Percentiles rank a stretch among this genome's conserved stretches.
Evolutionary conservation across 2,329 filamentous ascomycete genomes (phyloP).

Genomic region (Parasarocladium wereldwijsianum): DNA sequence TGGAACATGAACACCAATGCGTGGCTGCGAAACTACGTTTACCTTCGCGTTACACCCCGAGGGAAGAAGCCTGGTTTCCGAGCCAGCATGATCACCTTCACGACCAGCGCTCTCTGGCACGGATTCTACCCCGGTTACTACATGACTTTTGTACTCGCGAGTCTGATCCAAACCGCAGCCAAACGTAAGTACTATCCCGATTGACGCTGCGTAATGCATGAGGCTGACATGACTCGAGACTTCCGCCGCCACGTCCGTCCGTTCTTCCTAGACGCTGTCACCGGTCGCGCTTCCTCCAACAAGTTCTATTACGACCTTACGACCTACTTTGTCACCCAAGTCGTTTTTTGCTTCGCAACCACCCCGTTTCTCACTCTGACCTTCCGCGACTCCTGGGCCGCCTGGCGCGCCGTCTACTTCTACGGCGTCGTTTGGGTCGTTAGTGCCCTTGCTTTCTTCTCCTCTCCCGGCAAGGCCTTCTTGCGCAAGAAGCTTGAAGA

Average conservation of each 20-base stretch:
- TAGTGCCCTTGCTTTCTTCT: conserved; percentile 58
- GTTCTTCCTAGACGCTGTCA: conserved; percentile 75
- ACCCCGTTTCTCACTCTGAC: conserved; percentile 75
- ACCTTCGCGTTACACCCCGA: conserved; percentile 83
- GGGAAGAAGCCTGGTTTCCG: conserved; percentile 95
- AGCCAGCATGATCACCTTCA: conserved; percentile 85
- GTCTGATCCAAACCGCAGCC: conserved; percentile 81
- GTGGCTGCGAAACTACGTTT: conserved; percentile 93
- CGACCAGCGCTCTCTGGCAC: conserved; percentile 93
- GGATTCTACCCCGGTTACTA: conserved; percentile 98
- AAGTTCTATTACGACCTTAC: conserved; percentile 80
- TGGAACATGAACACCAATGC: conserved; percentile 99
- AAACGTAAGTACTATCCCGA: conserved; percentile 56
- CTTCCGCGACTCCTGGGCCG: conserved; percentile 52
- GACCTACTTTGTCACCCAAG: conserved; percentile 62
- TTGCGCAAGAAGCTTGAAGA: conserved; percentile 45
- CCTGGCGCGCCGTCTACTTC: conserved; percentile 82
- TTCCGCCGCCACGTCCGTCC: conserved; percentile 80
- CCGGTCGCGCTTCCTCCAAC: conserved; percentile 45
- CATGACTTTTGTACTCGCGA: conserved; percentile 74
- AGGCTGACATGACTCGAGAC: conserved; percentile 34
- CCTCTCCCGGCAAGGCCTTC: conserved; percentile 55
- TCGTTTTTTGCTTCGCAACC: conserved; percentile 70
- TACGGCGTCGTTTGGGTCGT: conserved; percentile 61
- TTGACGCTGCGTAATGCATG: neutral